Evolutionary conservation across 192 early-diverging fungal genomes (phyloP), one percentile per base, ranked within the genome.

Genomic region (Umbelopsis sp.): DNA sequence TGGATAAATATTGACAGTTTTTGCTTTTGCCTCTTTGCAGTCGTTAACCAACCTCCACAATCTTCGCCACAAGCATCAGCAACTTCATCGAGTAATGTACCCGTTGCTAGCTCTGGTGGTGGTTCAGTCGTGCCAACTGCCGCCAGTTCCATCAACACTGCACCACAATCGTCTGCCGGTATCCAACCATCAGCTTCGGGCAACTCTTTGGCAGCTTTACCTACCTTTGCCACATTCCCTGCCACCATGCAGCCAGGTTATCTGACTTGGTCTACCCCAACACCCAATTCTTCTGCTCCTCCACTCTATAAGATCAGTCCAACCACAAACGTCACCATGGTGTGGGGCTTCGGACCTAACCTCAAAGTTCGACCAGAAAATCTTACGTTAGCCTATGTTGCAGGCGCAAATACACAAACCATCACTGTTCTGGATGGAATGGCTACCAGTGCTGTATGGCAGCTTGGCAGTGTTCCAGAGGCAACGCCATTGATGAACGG

Each of bases 321-420:
- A 8, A 76, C 66, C 33, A 72, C 72, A 51, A 78, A 78, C 49
- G 72, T 80, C 64, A 80, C 78, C 15, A 70, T 80, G 66, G 21
- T 69, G 3, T 80, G 78, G 78, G 45, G 35, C 45, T 80, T 71
- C 46, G 55, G 55, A 22, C 73, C 78, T 25, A 67, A 76, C 50
- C 69, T 80, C 0, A 41, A 67, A 4, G 78, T 80, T n/a, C 71
- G 33, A 25, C 78, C 78, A 46, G 51, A 41, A 41, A 73, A 66
- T 5, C 13, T 80, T 2, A 80, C 78, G 1, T 46, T 80, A 5
- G 78, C 78, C 3, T 68, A 73, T 23, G 73, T 61, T 37, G 71
- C 73, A 2, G 70, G 71, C 13, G 48, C n/a, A 0, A 49, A 67
- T 7, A 80, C 78, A 35, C 67, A 70, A 33, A 69, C 74, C 23